Evolutionary conservation across 345 rosid genomes (phyloP), one percentile per base, ranked within the genome.

Genomic region (Lepidium didymum): DNA sequence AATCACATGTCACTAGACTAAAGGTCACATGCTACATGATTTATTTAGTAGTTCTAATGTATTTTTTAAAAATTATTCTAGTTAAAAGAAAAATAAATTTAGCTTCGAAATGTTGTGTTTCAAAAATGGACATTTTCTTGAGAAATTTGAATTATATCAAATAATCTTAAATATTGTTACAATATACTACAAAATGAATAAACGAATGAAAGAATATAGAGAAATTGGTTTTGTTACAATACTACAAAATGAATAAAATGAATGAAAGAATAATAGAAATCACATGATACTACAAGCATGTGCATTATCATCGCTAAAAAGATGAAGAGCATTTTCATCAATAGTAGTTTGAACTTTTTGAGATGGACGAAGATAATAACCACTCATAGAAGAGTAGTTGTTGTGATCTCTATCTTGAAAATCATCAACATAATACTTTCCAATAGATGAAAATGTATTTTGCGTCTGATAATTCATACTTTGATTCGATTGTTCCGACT

Each of bases 231-330:
- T 27, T 4, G 6, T 5, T 4, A 27, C 0, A 27, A n/a, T n/a
- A n/a, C n/a, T n/a, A 27, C 5, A 27, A 19, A 23, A 13, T 8
- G 13, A 27, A 52, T 25, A n/a, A 27, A 29, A 29, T 15, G 70
- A 40, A 67, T 43, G 10, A 31, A 55, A 29, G 10, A 15, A 55
- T 88, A 69, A 62, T 47, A 65, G 6, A 43, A 42, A 56, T 74
- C 64, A 74, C 74, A 74, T 74, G 52, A 74, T 1, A 29, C 3
- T 15, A 60, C 78, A 89, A 6, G 96, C 90, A 62, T 89, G 86
- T 27, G 81, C 98, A 42, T 89, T 92, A 62, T 92, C 98, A 51
- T 92, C 96, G n/a, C 92, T 89, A 71, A 92, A 92, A 43, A 89
- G 83, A 73, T 81, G 87, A 60, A 87, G 84, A 3, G 88, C 81